phyloP scores from a whole-genome alignment of 331 rosid species.

The Saraca asoca region DNA sequence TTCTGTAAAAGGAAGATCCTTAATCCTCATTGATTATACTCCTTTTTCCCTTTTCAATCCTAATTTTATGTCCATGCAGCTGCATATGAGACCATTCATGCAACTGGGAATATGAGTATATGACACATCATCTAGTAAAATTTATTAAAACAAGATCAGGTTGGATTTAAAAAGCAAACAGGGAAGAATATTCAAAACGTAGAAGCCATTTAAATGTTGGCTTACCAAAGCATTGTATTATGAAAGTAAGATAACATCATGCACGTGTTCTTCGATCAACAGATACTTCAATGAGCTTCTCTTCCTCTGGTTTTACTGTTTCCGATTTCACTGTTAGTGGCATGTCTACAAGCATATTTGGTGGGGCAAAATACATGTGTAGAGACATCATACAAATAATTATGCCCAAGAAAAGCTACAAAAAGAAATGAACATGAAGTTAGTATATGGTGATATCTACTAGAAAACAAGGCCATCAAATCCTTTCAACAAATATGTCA shows the following conservation, averaged over 20 bases:
- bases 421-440: constrained; percentile 28
- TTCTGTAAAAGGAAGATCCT: too few species aligned
- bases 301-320: constrained; percentile 50
- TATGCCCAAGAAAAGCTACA: constrained; percentile 92
- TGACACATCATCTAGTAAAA: constrained; percentile 17
- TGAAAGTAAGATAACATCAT: constrained; percentile 37
- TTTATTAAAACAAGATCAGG: background rate
- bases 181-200: constrained; percentile 1
- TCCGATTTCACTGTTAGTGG: constrained; percentile 64
- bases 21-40: too few species aligned
- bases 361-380: constrained; percentile 96
- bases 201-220: constrained; percentile 24
- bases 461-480: constrained; percentile 11
- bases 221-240: constrained; percentile 36
- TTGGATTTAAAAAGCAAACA: background rate
- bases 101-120: constrained; percentile 11
- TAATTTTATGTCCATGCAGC: background rate
- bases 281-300: constrained; percentile 63
- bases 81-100: constrained; percentile 13
- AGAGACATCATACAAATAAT: constrained; percentile 92
- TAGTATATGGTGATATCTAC: constrained; percentile 17
- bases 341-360: constrained; percentile 67
- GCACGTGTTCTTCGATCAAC: constrained; percentile 65
- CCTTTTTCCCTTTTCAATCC: too few species aligned
- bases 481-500: background rate